Base-by-base conservation (phyloP, 352 stramenopile genomes). In the Globisporangium barbulae region DNA sequence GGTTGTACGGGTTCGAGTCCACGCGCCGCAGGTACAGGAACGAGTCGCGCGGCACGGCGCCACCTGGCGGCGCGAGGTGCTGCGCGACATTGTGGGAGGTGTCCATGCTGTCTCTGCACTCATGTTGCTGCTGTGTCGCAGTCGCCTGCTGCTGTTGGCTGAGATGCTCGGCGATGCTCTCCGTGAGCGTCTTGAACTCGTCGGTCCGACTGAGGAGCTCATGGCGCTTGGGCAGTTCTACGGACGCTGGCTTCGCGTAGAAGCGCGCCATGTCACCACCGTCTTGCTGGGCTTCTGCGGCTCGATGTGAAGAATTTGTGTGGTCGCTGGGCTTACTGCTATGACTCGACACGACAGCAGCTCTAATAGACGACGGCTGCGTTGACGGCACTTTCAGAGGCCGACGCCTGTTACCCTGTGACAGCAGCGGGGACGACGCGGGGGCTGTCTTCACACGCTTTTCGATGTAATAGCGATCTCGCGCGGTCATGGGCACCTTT, bases 1-100 rank as follows among this genome's bases (percentile, higher is more conserved):
- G 63, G 64, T 90, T 85, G 68, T 93, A 93, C 47, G 85, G 85
- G 42, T 93, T 91, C 4, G 82, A 85, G 56, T 90, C 79, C 31
- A 89, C 76, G 4, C 85, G 73, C 3, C 73, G 69, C 33, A 93
- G 65, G 55, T 93, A 93, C n/a, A 93, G 69, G 50, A 93, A 93
- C 2, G 85, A 90, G 47, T 91, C 81, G 1, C 63, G 63, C 10
- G 74, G 59, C n/a, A 83, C 65, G 6, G 70, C 61, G 9, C 35
- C 25, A 2, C 17, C 41, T 1, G 47, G 37, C 1, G 25, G n/a
- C 5, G 22, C 30, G 17, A 15, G 2, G n/a, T 50, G 25, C 13
- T 35, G 47, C 13, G 41, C 30, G 13, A 28, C 42, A 62, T 10
- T 15, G 28, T 60, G 47, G 8, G 12, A 28, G 7, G 8, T 9